These are phyloP conservation scores for Leccinum sublutescens DNA, from an alignment of 768 basidiomycete genomes.

Conservation along the genomic window DNA sequence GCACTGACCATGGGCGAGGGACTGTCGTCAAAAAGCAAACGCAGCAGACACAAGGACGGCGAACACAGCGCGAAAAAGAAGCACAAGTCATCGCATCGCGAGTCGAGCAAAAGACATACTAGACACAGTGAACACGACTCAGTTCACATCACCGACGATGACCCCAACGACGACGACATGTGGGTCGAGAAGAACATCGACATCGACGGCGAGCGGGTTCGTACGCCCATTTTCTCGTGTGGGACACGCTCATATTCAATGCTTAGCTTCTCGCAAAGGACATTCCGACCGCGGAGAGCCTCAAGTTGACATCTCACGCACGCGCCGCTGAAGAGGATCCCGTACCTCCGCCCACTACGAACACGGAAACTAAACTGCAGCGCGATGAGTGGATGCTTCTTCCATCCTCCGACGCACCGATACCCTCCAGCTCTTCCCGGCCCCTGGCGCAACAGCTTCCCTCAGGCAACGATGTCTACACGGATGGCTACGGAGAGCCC, in stretches of 20 bases:
- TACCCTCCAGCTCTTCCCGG: slow-evolving; percentile 33
- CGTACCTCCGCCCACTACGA: slow-evolving; percentile 43
- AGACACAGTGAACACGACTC: slow-evolving; percentile 36
- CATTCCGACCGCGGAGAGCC: slow-evolving; percentile 73
- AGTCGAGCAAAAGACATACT: slow-evolving; percentile 35
- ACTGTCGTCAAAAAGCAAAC: slow-evolving; percentile 27
- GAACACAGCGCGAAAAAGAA: slow-evolving; percentile 56
- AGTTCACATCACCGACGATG: slow-evolving; percentile 59
- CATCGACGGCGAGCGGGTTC: slow-evolving; percentile 70
- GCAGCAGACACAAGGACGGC: slow-evolving; percentile 37
- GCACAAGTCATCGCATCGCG: slow-evolving; percentile 43
- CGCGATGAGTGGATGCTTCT: slow-evolving; percentile 91
- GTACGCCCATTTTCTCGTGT: slow-evolving; percentile 22
- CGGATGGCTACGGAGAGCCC: slow-evolving; percentile 64
- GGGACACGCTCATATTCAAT: slow-evolving; percentile 7
- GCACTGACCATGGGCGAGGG: slow-evolving; percentile 22
- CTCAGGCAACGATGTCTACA: slow-evolving; percentile 49
- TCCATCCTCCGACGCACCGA: slow-evolving; percentile 27
- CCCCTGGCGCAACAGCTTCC: slow-evolving; percentile 30
- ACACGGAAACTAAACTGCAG: slow-evolving; percentile 50
- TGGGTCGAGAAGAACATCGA: slow-evolving; percentile 90
- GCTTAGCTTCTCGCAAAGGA: slow-evolving; percentile 61
- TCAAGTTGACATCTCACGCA: slow-evolving; percentile 66
- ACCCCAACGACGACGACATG: slow-evolving; percentile 69
- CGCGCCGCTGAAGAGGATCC: slow-evolving; percentile 43